These are phyloP conservation scores for Jackrogersella minutella DNA, from an alignment of 495 filamentous ascomycete genomes.

Conservation along the genomic window DNA sequence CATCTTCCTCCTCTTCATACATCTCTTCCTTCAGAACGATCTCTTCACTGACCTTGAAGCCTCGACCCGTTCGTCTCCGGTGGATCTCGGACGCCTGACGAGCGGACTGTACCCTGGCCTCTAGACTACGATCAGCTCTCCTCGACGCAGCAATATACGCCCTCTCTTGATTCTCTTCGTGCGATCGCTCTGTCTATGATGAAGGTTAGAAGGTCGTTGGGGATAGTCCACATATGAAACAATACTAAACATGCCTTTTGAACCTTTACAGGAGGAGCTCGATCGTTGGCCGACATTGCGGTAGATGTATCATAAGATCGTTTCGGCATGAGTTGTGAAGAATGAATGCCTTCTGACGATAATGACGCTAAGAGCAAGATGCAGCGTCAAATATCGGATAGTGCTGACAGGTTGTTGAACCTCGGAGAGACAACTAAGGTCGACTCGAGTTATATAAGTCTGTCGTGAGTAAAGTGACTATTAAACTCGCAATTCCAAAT, in stretches of 20 bases:
- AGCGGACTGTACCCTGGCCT: constrained; percentile 90
- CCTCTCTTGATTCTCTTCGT: constrained; percentile 93
- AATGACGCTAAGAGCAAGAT: not conserved
- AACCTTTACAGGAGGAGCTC: constrained; percentile 33
- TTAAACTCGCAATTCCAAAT: constrained; percentile 19
- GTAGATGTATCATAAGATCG: constrained; percentile 28
- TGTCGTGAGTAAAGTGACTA: not conserved
- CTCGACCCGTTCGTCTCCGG: constrained; percentile 85
- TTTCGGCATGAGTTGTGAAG: constrained; percentile 36
- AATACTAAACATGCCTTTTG: constrained; percentile 38
- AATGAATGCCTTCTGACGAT: too few relatives aligned
- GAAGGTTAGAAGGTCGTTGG: constrained; percentile 14
- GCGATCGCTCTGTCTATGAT: constrained; percentile 69
- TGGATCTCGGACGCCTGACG: constrained; percentile 88
- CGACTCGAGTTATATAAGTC: constrained; percentile 21
- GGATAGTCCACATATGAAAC: not conserved
- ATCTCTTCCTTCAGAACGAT: constrained; percentile 94
- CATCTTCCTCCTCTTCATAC: constrained; percentile 96
- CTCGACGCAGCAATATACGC: constrained; percentile 97
- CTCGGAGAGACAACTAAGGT: not conserved
- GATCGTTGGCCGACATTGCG: constrained; percentile 29
- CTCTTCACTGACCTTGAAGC: constrained; percentile 82
- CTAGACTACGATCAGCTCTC: constrained; percentile 85
- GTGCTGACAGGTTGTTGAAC: not conserved
- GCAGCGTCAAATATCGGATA: not conserved